Evolutionary conservation across 2,329 filamentous ascomycete species (phyloP).

Genomic region (Elsinoe perseae): DNA sequence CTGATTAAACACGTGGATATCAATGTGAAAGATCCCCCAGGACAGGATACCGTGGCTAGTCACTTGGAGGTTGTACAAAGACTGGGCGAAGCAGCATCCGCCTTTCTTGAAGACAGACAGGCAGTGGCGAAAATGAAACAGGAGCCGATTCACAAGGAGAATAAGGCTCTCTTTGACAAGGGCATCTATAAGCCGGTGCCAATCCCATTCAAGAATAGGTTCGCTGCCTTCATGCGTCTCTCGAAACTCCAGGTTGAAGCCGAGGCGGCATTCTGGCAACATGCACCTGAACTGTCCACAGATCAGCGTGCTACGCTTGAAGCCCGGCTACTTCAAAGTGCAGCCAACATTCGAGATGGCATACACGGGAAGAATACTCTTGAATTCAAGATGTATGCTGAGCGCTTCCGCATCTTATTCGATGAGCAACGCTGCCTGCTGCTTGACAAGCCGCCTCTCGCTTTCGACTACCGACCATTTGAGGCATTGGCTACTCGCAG

Average conservation of each 20-base stretch:
- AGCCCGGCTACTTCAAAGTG: neutral
- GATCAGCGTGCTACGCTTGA: neutral
- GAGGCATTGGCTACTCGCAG: constrained; percentile 57
- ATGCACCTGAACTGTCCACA: neutral
- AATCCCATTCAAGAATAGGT: neutral
- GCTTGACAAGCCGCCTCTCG: constrained; percentile 33
- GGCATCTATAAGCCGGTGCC: neutral
- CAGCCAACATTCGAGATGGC: neutral
- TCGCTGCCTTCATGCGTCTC: neutral
- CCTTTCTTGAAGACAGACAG: neutral
- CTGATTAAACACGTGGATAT: constrained; percentile 6
- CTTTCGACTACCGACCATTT: constrained; percentile 62
- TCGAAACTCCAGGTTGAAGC: constrained; percentile 6
- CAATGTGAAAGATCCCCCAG: neutral
- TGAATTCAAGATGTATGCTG: constrained; percentile 2
- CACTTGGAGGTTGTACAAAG: neutral
- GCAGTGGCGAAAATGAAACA: neutral
- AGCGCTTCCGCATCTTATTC: neutral
- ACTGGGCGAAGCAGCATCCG: neutral
- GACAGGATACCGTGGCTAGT: neutral
- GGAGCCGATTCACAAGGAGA: neutral
- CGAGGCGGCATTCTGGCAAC: neutral
- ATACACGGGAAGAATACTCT: constrained; percentile 1
- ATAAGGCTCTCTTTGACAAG: neutral
- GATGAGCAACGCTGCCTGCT: neutral